phyloP scores from a whole-genome alignment of 257 asterid species.

The Forsythia viridissima region DNA sequence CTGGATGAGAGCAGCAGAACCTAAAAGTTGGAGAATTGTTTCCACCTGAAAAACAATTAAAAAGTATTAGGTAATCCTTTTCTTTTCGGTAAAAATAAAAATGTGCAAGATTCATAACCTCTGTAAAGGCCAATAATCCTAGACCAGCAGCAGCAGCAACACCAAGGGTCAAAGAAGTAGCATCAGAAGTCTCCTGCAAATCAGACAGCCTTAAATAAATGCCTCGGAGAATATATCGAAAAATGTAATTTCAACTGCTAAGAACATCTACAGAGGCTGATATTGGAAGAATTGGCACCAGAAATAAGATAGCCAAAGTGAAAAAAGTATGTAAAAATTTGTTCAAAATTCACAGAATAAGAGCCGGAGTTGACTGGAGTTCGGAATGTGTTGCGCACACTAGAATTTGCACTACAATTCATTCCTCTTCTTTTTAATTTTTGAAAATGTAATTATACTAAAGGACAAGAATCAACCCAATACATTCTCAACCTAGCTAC shows the following conservation, averaged over 20 bases:
- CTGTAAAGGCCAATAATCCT: slow-evolving; percentile 72
- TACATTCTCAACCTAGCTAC: too few species aligned
- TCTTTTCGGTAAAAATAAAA: neutral
- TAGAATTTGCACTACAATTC: neutral
- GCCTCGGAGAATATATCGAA: neutral
- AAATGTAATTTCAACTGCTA: neutral
- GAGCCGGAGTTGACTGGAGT: neutral
- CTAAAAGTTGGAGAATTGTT: slow-evolving; percentile 79
- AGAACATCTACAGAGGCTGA: neutral
- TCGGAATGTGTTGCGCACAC: neutral
- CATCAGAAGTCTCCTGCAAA: slow-evolving; percentile 63
- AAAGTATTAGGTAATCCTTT: slow-evolving; percentile 10
- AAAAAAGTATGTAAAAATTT: too few species aligned
- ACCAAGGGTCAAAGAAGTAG: slow-evolving; percentile 58
- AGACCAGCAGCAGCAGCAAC: slow-evolving; percentile 78
- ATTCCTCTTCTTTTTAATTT: too few species aligned
- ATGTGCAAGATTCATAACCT: slow-evolving; percentile 45
- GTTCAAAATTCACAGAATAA: neutral
- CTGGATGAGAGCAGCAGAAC: slow-evolving; percentile 85
- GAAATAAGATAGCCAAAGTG: neutral
- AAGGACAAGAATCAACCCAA: too few species aligned
- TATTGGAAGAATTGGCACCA: neutral
- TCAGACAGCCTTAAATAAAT: slow-evolving; percentile 3
- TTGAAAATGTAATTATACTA: too few species aligned
- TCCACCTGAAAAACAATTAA: slow-evolving; percentile 62